Base-by-base conservation (phyloP, 257 asterid species). In the Craterostigma plantagineum region DNA sequence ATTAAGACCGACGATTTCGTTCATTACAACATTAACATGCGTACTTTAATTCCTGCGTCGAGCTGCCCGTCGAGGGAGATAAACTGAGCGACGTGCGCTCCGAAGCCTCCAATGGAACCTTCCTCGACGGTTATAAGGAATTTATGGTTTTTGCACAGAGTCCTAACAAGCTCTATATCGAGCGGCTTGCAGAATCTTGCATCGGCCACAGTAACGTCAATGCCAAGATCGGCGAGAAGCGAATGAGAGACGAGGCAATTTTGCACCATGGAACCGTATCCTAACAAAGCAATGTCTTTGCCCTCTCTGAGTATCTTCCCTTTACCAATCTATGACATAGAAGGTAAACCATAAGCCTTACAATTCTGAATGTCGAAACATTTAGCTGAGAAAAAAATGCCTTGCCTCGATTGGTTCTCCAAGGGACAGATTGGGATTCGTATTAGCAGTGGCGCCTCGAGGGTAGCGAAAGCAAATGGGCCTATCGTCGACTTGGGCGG, bases 91-190 rank as follows among this genome's bases (percentile, higher is more conserved):
- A 87, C 98, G 58, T 87, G 93, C 16, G 98, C 82, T 35, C 92
- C 95, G 48, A 87, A 87, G 12, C 98, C 98, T 9, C 98, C 98
- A 23, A 87, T 79, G 3, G 98, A 87, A 40, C 95, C 98, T 70
- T 87, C 98, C 61, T 87, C 95, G 11, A 79, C 82, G 0, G 98
- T 87, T 67, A 87, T 76, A 52, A 87, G 58, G 42, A 87, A 65
- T 52, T 76, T 82, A 1, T 87, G 95, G 27, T 90, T 76, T 59
- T 79, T 87, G 4, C 92, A 92, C 54, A 87, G 56, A 43, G 73
- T 62, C 38, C 95, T 81, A 11, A 87, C 62, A 6, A 87, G 92
- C 45, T 69, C 50, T 33, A 43, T 74, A 55, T 87, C 95, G 60
- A 87, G 58, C 4, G 95, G 95, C 71, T 87, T 87, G 70, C 98